These are phyloP conservation scores for Aureobasidium namibiae DNA, from an alignment of 2,329 filamentous ascomycete species.

Conservation along the genomic window DNA sequence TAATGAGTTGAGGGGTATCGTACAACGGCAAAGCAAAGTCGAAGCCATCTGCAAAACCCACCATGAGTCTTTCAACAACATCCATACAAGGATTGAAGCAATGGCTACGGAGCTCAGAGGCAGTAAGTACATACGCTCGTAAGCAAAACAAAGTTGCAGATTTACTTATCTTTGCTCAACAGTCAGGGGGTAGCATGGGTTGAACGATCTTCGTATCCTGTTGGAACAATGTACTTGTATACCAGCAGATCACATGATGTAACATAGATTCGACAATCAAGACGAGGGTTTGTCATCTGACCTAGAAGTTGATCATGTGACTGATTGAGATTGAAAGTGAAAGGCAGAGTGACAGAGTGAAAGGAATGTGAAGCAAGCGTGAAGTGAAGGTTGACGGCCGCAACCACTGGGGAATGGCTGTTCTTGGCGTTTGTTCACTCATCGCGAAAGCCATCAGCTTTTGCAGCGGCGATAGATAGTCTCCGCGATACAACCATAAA, in stretches of 20 bases:
- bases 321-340: not conserved
- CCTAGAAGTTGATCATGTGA: not conserved
- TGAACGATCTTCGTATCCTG: not conserved
- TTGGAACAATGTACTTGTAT: not conserved
- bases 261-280: not conserved
- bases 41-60: not conserved
- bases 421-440: not conserved
- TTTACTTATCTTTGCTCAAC: not conserved
- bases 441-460: not conserved
- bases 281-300: not conserved
- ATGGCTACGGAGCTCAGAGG: not conserved
- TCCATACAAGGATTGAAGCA: not conserved
- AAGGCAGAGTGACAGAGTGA: not conserved
- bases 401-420: not conserved
- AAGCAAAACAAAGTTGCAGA: too few relatives aligned
- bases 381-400: not conserved
- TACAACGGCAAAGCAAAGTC: not conserved
- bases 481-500: too few relatives aligned
- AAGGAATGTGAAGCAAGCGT: not conserved
- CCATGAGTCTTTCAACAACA: not conserved
- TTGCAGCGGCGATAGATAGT: not conserved
- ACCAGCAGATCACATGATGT: not conserved
- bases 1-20: not conserved
- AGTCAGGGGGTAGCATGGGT: not conserved
- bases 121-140: not conserved